phyloP scores from a whole-genome alignment of 257 asterid genomes.

The Petrea volubilis region DNA sequence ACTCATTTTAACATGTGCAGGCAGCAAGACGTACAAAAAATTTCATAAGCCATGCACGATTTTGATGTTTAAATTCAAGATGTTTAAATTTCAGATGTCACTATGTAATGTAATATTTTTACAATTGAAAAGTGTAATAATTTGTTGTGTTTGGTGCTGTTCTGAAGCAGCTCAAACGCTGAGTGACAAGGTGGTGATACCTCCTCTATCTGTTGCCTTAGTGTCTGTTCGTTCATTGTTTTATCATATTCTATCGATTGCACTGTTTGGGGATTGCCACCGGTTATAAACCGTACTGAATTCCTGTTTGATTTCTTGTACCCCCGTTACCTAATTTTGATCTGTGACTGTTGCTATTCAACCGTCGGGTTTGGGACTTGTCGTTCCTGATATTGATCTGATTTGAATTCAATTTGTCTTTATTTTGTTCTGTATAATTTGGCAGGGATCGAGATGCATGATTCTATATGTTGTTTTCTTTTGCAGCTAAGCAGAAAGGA shows the following conservation, averaged over 20 bases:
- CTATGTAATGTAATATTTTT: not conserved
- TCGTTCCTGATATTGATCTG: too few species aligned
- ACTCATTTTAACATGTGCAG: not conserved
- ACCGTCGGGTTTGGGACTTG: too few species aligned
- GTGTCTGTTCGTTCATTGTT: too few species aligned
- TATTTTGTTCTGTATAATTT: not conserved
- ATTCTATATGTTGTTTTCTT: not conserved
- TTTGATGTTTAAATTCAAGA: not conserved
- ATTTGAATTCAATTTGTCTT: not conserved
- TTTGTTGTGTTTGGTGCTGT: not conserved
- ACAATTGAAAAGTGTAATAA: not conserved
- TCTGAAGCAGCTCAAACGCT: not conserved
- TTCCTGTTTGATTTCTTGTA: too few species aligned
- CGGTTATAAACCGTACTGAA: too few species aligned
- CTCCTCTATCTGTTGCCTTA: too few species aligned
- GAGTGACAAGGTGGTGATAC: too few species aligned
- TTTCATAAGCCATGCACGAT: not conserved
- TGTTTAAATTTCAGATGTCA: not conserved
- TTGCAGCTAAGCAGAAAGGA: constrained; percentile 8
- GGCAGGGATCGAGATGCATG: not conserved
- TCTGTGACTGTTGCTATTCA: too few species aligned
- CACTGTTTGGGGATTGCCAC: too few species aligned
- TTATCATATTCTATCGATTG: too few species aligned
- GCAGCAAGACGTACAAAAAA: not conserved
- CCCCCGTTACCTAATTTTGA: too few species aligned